These are phyloP conservation scores for Clavispora asparagi DNA, from an alignment of 805 yeast species.

Conservation along the genomic window DNA sequence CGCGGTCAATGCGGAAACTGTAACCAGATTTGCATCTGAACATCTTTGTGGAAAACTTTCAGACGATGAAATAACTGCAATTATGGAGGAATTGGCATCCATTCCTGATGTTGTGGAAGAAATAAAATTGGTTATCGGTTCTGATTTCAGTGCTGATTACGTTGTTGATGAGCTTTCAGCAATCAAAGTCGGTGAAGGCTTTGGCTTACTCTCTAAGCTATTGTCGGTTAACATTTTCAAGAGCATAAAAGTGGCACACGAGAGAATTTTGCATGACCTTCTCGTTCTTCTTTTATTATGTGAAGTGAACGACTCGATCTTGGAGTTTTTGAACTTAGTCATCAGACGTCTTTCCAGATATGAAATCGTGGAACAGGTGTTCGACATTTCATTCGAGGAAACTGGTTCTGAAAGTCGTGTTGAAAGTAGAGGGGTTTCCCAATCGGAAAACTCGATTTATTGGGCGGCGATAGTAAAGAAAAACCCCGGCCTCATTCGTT, in stretches of 20 bases:
- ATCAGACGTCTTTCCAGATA: slow-evolving; percentile 23
- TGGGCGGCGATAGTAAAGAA: slow-evolving; percentile 24
- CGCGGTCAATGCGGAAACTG: slow-evolving; percentile 11
- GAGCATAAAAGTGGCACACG: slow-evolving; percentile 25
- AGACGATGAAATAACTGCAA: slow-evolving; percentile 16
- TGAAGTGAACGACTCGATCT: slow-evolving; percentile 25
- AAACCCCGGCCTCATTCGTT: slow-evolving; percentile 12
- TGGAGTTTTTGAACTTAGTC: slow-evolving; percentile 20
- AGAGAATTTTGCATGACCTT: slow-evolving; percentile 23
- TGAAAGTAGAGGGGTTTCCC: slow-evolving; percentile 10
- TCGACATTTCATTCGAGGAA: slow-evolving; percentile 22
- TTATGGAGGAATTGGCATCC: slow-evolving; percentile 19
- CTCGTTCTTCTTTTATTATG: slow-evolving; percentile 27
- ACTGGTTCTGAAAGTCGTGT: slow-evolving; percentile 9
- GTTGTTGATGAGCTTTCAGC: slow-evolving; percentile 1
- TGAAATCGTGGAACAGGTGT: slow-evolving; percentile 17
- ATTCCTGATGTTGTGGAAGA: slow-evolving; percentile 23
- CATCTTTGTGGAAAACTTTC: slow-evolving; percentile 22
- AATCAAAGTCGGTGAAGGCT: slow-evolving; percentile 8
- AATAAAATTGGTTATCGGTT: slow-evolving; percentile 19
- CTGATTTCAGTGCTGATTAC: slow-evolving; percentile 1
- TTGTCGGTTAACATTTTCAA: slow-evolving; percentile 22
- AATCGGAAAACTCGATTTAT: slow-evolving; percentile 24
- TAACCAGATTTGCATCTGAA: slow-evolving; percentile 19
- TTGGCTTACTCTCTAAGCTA: slow-evolving; percentile 21